These are phyloP conservation scores for Pterocarpus santalinus DNA, from an alignment of 306 rosid species.

Conservation along the genomic window DNA sequence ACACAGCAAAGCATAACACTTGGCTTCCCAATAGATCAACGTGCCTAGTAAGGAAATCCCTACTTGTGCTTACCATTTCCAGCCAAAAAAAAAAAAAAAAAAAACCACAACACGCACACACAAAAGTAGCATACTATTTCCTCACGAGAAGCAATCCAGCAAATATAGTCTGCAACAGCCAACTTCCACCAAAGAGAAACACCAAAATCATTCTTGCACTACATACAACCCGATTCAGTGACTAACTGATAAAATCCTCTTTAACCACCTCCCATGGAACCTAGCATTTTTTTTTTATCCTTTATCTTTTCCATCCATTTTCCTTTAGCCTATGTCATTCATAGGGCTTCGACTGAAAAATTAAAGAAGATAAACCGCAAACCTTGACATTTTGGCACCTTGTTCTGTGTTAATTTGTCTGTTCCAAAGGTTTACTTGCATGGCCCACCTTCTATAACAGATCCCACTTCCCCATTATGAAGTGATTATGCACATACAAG, in stretches of 20 bases:
- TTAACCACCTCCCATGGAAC: slow-evolving; percentile 23
- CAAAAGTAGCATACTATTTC: too few species aligned
- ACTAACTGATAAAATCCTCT: slow-evolving; percentile 30
- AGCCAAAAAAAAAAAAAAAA: too few species aligned
- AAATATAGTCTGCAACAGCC: too few species aligned
- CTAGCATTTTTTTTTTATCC: slow-evolving; percentile 26
- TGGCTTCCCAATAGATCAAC: too few species aligned
- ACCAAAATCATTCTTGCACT: too few species aligned
- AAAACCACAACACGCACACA: too few species aligned
- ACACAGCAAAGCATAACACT: too few species aligned
- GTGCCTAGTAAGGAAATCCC: too few species aligned
- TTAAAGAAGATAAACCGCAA: background rate
- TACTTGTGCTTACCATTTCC: too few species aligned
- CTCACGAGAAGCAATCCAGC: too few species aligned
- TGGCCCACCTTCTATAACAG: background rate
- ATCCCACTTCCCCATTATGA: background rate
- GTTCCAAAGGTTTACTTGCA: background rate
- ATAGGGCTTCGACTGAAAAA: background rate
- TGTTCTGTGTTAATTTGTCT: slow-evolving; percentile 37
- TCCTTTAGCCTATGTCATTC: background rate
- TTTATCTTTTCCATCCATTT: slow-evolving; percentile 15
- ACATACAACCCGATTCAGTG: slow-evolving; percentile 7
- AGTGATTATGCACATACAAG: background rate
- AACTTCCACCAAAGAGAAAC: too few species aligned
- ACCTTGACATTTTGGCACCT: slow-evolving; percentile 23